phyloP scores from a whole-genome alignment of 2,329 filamentous ascomycete genomes.

The Coniella vitis region DNA sequence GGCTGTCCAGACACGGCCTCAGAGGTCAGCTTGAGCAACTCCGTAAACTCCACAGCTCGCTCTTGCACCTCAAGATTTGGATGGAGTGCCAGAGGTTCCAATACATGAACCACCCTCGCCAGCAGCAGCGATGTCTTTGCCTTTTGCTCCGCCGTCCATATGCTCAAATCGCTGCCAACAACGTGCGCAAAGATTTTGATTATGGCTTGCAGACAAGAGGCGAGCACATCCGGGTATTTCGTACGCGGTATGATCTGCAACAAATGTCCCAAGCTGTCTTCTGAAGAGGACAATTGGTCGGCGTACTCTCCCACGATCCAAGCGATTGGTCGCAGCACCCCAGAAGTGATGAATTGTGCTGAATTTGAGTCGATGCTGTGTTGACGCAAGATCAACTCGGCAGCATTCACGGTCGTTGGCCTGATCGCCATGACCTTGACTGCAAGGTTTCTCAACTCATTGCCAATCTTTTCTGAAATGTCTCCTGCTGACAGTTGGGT shows the following conservation, averaged over 20 bases:
- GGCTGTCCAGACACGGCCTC: conserved; percentile 70
- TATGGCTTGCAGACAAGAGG: conserved; percentile 73
- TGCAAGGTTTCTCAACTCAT: conserved; percentile 81
- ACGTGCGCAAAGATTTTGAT: conserved; percentile 78
- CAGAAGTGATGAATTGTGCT: conserved; percentile 51
- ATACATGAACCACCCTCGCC: conserved; percentile 71
- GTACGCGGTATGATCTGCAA: conserved; percentile 57
- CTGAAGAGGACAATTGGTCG: conserved; percentile 59
- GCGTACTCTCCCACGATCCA: conserved; percentile 92
- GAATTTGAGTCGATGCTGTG: conserved; percentile 44
- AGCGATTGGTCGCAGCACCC: conserved; percentile 66
- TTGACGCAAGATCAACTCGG: conserved; percentile 65
- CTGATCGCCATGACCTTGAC: conserved; percentile 86
- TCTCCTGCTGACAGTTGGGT: conserved; percentile 31
- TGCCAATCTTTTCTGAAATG: conserved; percentile 67
- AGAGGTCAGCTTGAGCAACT: conserved; percentile 77
- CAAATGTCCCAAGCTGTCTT: conserved; percentile 66
- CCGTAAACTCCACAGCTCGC: conserved; percentile 83
- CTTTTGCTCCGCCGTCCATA: conserved; percentile 69
- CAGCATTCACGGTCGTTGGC: conserved; percentile 71
- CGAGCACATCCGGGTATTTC: conserved; percentile 59
- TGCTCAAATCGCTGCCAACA: conserved; percentile 54
- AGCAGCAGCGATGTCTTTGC: conserved; percentile 70
- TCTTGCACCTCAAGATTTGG: conserved; percentile 93
- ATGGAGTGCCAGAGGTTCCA: conserved; percentile 73